phyloP scores from a whole-genome alignment of 2,329 filamentous ascomycete species.

The Alternaria sp. region DNA sequence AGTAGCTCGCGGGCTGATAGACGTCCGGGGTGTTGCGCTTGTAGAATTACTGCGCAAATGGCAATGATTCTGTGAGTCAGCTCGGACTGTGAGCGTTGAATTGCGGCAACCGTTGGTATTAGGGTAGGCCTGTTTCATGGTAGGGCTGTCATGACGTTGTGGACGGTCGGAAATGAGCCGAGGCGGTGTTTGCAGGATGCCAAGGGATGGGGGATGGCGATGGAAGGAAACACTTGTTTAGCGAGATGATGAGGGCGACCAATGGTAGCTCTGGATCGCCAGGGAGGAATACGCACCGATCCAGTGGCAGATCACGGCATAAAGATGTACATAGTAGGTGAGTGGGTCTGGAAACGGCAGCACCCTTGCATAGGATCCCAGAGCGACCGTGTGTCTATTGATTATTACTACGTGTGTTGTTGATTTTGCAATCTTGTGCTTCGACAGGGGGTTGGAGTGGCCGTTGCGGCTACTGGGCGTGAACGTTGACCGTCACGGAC shows the following conservation, averaged over 20 bases:
- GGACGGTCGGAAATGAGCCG: conserved; percentile 15
- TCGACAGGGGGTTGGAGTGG: neutral
- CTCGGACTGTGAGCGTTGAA: neutral
- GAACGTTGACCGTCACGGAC: conserved; percentile 2
- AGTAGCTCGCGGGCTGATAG: conserved; percentile 17
- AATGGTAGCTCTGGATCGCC: conserved; percentile 11
- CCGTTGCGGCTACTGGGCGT: neutral
- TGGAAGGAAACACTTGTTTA: conserved; percentile 1
- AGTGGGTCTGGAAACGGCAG: conserved; percentile 3
- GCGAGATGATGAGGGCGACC: conserved; percentile 13
- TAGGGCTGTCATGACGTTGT: conserved; percentile 9
- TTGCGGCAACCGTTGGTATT: conserved; percentile 10
- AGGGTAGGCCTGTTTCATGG: conserved; percentile 12
- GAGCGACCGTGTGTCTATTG: neutral
- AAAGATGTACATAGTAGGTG: neutral
- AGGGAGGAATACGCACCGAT: conserved; percentile 9
- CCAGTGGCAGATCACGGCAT: conserved; percentile 5
- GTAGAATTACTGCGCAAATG: conserved; percentile 11
- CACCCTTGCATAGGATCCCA: conserved; percentile 1
- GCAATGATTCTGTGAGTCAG: conserved; percentile 13
- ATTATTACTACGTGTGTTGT: neutral
- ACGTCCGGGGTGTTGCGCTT: conserved; percentile 11
- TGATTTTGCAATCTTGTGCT: conserved; percentile 5
- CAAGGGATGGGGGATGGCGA: conserved; percentile 10
- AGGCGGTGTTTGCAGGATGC: conserved; percentile 11